phyloP scores from a whole-genome alignment of 345 rosid species.

The Brassica napus region DNA sequence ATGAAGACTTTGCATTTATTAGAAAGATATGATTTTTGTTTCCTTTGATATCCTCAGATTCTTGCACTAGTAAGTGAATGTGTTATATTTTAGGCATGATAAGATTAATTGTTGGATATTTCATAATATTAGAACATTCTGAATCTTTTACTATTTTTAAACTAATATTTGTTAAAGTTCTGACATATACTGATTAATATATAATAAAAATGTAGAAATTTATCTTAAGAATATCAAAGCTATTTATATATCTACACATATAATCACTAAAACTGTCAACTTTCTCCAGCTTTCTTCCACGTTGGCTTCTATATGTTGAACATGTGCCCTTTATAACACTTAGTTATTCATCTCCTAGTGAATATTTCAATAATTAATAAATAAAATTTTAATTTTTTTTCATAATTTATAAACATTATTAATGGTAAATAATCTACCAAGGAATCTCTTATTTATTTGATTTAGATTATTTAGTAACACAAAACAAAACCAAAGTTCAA shows the following conservation, averaged over 20 bases:
- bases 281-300: neutral
- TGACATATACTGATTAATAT: neutral
- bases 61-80: neutral
- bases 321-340: neutral
- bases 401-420: neutral
- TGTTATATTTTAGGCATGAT: neutral
- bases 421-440: neutral
- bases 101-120: too few relatives aligned
- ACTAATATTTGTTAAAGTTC: too few relatives aligned
- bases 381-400: too few relatives aligned
- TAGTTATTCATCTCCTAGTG: too few relatives aligned
- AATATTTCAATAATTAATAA: too few relatives aligned
- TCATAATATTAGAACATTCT: neutral
- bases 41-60: neutral
- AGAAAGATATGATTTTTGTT: too few relatives aligned
- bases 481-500: neutral
- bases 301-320: neutral
- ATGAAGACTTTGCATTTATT: too few relatives aligned
- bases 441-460: neutral
- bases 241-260: neutral
- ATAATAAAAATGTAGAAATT: too few relatives aligned
- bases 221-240: neutral
- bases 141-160: too few relatives aligned
- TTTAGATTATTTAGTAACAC: neutral
- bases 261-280: neutral